Evolutionary conservation across 108 stramenopile species (phyloP).

Genomic region (Fistulifera pelliculosa): DNA sequence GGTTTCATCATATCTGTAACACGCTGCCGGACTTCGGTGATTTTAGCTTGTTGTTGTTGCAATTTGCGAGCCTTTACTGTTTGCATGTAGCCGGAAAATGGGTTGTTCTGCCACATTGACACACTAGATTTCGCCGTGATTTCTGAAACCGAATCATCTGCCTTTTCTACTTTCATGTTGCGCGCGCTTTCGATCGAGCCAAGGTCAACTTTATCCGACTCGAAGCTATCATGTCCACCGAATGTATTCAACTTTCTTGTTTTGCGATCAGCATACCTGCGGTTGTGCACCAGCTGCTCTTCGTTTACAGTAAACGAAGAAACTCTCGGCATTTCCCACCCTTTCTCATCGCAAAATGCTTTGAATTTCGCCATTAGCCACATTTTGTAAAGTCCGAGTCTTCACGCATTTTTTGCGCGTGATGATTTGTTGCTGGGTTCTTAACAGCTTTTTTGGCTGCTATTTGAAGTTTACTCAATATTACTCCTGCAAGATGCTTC

Average conservation of each 20-base stretch:
- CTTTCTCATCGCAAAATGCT: conserved; percentile 48
- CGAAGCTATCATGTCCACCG: neutral
- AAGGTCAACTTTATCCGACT: conserved; percentile 1
- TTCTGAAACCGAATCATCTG: neutral
- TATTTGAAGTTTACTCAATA: conserved; percentile 68
- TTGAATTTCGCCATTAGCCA: conserved; percentile 86
- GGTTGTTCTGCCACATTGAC: conserved; percentile 26
- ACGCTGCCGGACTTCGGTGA: conserved; percentile 29
- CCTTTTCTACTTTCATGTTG: conserved; percentile 2
- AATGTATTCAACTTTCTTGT: neutral
- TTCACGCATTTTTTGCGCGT: conserved; percentile 70
- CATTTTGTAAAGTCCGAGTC: conserved; percentile 74
- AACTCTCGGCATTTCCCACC: conserved; percentile 79
- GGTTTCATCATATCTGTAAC: conserved; percentile 49
- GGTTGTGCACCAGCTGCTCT: conserved; percentile 23
- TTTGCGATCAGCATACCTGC: conserved; percentile 1
- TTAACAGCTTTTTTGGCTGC: conserved; percentile 58
- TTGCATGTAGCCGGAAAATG: conserved; percentile 23
- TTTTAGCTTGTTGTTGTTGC: conserved; percentile 22
- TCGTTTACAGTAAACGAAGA: conserved; percentile 57
- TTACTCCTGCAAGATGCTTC: conserved; percentile 83
- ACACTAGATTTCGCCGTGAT: neutral
- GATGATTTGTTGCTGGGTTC: conserved; percentile 64
- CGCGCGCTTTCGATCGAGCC: neutral
- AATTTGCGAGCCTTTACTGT: conserved; percentile 22